These are phyloP conservation scores for Annona cherimola DNA, from an alignment of 164 flowering plant species.

Conservation along the genomic window DNA sequence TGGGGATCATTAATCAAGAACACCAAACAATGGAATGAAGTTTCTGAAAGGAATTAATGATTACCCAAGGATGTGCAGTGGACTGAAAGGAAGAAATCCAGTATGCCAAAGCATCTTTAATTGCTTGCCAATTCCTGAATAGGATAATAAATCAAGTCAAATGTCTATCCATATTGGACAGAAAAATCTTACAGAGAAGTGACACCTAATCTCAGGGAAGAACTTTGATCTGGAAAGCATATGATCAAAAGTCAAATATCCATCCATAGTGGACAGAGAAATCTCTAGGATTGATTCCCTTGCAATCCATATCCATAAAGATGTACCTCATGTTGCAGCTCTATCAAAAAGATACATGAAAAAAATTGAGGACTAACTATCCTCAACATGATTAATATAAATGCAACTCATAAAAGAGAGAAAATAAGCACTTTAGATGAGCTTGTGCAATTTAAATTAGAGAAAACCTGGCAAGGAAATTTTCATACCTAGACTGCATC, in stretches of 20 bases:
- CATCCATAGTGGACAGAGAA: too few species aligned
- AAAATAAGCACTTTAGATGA: background rate
- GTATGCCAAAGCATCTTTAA: slow-evolving; percentile 22
- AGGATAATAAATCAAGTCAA: slow-evolving; percentile 3
- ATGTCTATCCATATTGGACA: background rate
- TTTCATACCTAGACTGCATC: slow-evolving; percentile 18
- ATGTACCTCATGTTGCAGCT: too few species aligned
- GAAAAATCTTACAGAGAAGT: too few species aligned
- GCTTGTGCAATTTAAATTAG: background rate
- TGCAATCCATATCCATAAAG: too few species aligned
- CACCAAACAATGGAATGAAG: background rate
- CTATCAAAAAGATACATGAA: too few species aligned
- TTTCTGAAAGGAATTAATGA: slow-evolving; percentile 8
- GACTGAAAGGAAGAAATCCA: slow-evolving; percentile 30
- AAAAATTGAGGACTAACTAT: too few species aligned
- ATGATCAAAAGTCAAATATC: too few species aligned
- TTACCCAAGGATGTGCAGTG: slow-evolving; percentile 23
- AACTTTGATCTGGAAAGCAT: too few species aligned
- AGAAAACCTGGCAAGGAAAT: background rate
- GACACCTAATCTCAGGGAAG: too few species aligned
- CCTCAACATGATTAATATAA: too few species aligned
- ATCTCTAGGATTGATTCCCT: too few species aligned
- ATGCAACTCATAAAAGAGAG: too few species aligned
- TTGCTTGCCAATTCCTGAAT: slow-evolving; percentile 21
- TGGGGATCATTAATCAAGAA: background rate